Evolutionary conservation across 1,284 basidiomycete species (phyloP), one percentile per base, ranked within the genome.

Genomic region (Takashimella tepidaria): DNA sequence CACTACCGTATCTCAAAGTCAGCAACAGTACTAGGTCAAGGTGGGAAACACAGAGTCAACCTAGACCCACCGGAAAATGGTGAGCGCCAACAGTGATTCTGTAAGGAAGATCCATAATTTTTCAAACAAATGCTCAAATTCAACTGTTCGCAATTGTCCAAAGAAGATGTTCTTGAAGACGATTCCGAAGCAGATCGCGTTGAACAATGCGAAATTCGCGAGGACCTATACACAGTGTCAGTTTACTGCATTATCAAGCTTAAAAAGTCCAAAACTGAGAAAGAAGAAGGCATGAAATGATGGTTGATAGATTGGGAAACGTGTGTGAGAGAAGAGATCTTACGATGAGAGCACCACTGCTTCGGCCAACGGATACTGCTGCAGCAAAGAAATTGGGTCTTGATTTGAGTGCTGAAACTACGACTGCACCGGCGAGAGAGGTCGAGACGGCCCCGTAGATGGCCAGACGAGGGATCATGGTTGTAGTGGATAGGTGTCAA

Each of bases 31-130:
- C n/a, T n/a, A n/a, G n/a, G n/a, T n/a, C n/a, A n/a, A n/a, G n/a
- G n/a, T n/a, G n/a, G n/a, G n/a, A n/a, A n/a, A n/a, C n/a, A n/a
- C n/a, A n/a, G n/a, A n/a, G n/a, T n/a, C n/a, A n/a, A n/a, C 47
- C 59, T 41, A 73, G 8, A 76, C 62, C 73, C 67, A 70, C 54
- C 92, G 82, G 77, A 98, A 98, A 64, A 98, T 97, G 25, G 95
- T 95, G 70, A 98, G 88, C 2, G 95, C 95, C 46, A 98, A 79
- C 41, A 98, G 80, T 5, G 90, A 93, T 73, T 98, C 95, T 1
- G 93, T 98, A 51, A 98, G 83, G 74, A 96, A 96, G 78, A 95
- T 93, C 95, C 96, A 98, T 43, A 91, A 82, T 57, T 90, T 82
- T 70, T 98, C 95, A 74, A 96, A 96, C 1, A 98, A 80, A 45